These are phyloP conservation scores for Alternaria sp. DNA, from an alignment of 2,329 filamentous ascomycete genomes.

Conservation along the genomic window DNA sequence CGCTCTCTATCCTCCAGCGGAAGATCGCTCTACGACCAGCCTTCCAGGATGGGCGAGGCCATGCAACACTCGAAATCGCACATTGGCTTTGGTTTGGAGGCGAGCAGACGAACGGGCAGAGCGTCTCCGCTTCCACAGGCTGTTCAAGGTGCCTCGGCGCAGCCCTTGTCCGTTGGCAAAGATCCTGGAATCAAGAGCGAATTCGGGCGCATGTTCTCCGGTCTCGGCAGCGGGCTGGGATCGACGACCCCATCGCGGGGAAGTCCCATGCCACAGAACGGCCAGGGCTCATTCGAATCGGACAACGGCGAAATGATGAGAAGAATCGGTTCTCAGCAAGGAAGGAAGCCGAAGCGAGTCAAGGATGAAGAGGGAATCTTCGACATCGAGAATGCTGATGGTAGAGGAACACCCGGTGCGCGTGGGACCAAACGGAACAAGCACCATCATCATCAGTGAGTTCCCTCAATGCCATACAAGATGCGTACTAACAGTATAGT, in stretches of 20 bases:
- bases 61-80: slow-evolving; percentile 69
- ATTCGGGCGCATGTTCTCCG: slow-evolving; percentile 92
- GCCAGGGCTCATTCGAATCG: slow-evolving; percentile 33
- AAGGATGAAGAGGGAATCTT: slow-evolving; percentile 75
- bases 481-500: slow-evolving; percentile 43
- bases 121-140: slow-evolving; percentile 90
- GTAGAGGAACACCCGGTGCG: slow-evolving; percentile 66
- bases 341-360: slow-evolving; percentile 61
- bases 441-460: slow-evolving; percentile 68
- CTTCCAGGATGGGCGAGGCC: slow-evolving; percentile 56
- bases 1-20: slow-evolving; percentile 45
- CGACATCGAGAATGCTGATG: slow-evolving; percentile 70
- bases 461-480: slow-evolving; percentile 12
- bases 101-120: slow-evolving; percentile 80
- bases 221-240: slow-evolving; percentile 77
- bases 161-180: slow-evolving; percentile 76
- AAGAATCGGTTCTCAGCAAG: slow-evolving; percentile 47
- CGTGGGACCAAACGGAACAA: slow-evolving; percentile 72
- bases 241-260: slow-evolving; percentile 61
- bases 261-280: slow-evolving; percentile 54
- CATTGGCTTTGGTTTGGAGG: slow-evolving; percentile 74
- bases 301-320: slow-evolving; percentile 39
- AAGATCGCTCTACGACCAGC: slow-evolving; percentile 46
- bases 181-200: slow-evolving; percentile 94
- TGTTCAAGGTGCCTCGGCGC: slow-evolving; percentile 87